Percentiles rank a stretch among this genome's conserved stretches.
phyloP scores from a whole-genome alignment of 2,329 filamentous ascomycete genomes.

The Plectosphaerella plurivora region DNA sequence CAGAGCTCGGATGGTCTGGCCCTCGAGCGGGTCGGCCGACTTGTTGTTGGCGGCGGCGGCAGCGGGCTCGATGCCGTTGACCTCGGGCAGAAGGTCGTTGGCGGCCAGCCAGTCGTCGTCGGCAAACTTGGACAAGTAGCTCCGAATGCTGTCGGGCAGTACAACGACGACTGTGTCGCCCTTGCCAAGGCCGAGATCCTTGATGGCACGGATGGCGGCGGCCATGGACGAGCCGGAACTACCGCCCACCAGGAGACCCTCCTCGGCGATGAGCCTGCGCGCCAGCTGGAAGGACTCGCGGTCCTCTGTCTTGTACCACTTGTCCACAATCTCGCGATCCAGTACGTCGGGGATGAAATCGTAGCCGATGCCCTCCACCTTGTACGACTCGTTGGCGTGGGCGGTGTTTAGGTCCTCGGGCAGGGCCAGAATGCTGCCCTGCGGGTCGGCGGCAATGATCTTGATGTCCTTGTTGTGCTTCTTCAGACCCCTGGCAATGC shows the following conservation, averaged over 20 bases:
- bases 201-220: conserved; percentile 70
- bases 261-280: conserved; percentile 86
- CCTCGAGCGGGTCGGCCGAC: conserved; percentile 64
- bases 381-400: conserved; percentile 79
- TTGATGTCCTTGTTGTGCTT: conserved; percentile 86
- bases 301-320: conserved; percentile 98
- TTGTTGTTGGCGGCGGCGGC: conserved; percentile 28
- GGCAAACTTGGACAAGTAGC: conserved; percentile 96
- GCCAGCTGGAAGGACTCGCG: conserved; percentile 85
- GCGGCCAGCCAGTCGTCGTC: conserved; percentile 99
- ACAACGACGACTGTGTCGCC: conserved; percentile 88
- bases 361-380: conserved; percentile 98
- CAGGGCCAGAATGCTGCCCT: conserved; percentile 84
- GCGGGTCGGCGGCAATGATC: conserved; percentile 87
- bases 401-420: conserved; percentile 77
- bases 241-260: conserved; percentile 88
- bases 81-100: conserved; percentile 77
- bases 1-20: conserved; percentile 75
- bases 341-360: conserved; percentile 97
- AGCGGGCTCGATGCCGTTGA: conserved; percentile 44
- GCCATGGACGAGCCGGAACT: conserved; percentile 91
- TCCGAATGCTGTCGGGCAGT: conserved; percentile 92
- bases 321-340: conserved; percentile 73
- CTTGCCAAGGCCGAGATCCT: conserved; percentile 72
- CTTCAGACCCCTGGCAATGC: conserved; percentile 75